These are phyloP conservation scores for Leccinum longicurvipes DNA, from an alignment of 768 basidiomycete species.

Conservation along the genomic window DNA sequence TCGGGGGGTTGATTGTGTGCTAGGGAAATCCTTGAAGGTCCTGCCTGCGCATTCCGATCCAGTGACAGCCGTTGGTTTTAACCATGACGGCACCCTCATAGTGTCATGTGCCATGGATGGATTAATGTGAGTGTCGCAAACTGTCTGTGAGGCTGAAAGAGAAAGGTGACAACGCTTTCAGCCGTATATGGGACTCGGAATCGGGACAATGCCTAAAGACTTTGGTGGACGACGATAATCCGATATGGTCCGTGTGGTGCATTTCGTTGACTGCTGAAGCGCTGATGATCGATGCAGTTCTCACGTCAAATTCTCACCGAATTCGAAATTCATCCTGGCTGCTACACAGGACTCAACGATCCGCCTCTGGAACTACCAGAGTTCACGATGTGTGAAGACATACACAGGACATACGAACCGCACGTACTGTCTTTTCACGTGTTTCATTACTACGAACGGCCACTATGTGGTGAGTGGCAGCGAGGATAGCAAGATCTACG, in stretches of 20 bases:
- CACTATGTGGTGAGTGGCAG: slow-evolving; percentile 84
- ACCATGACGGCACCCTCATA: slow-evolving; percentile 90
- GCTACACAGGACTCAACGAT: slow-evolving; percentile 95
- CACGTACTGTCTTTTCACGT: slow-evolving; percentile 74
- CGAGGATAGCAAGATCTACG: slow-evolving; percentile 83
- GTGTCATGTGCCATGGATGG: slow-evolving; percentile 97
- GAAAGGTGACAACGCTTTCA: slow-evolving; percentile 29
- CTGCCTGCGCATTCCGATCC: slow-evolving; percentile 97
- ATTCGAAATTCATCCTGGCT: slow-evolving; percentile 84
- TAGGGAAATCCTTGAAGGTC: slow-evolving; percentile 79
- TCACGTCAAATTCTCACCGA: slow-evolving; percentile 88
- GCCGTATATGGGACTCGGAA: slow-evolving; percentile 96
- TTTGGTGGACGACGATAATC: slow-evolving; percentile 93
- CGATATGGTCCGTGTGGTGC: slow-evolving; percentile 63
- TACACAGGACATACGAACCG: slow-evolving; percentile 85
- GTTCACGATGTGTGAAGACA: slow-evolving; percentile 88
- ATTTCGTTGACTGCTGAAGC: slow-evolving; percentile 8
- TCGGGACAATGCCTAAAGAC: slow-evolving; percentile 98
- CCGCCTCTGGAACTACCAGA: slow-evolving; percentile 92
- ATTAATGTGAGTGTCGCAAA: slow-evolving; percentile 64
- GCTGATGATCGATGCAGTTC: slow-evolving; percentile 47
- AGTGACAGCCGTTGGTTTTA: slow-evolving; percentile 92
- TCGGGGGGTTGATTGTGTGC: not conserved
- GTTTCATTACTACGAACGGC: slow-evolving; percentile 55
- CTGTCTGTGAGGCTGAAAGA: not conserved